Evolutionary conservation across 129 eudicot species (phyloP).

Genomic region (Flaveria trinervia): DNA sequence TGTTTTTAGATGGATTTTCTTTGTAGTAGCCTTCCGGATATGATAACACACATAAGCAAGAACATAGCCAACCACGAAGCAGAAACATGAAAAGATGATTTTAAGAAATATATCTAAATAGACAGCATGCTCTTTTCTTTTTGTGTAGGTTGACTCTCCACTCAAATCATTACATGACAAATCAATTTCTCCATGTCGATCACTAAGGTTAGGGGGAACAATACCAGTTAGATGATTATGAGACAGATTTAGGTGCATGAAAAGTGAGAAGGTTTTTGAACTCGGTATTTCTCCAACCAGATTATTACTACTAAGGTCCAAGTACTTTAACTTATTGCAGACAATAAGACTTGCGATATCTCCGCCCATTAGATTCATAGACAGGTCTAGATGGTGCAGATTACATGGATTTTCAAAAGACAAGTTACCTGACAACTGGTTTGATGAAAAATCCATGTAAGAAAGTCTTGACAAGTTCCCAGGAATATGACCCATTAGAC

Average conservation of each 20-base stretch:
- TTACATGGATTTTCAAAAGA: neutral
- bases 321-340: neutral
- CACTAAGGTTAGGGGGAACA: neutral
- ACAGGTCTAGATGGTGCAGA: neutral
- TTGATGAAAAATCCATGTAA: constrained; percentile 23
- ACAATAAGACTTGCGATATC: neutral
- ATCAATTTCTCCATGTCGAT: neutral
- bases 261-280: neutral
- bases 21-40: neutral
- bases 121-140: neutral
- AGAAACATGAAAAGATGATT: neutral
- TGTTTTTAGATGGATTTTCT: neutral
- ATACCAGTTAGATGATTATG: neutral
- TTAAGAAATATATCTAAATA: neutral
- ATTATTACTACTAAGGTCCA: constrained; percentile 23
- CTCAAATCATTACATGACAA: neutral
- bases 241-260: neutral
- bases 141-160: neutral
- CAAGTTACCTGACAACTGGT: constrained; percentile 13
- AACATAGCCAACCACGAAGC: constrained; percentile 5
- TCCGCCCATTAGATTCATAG: neutral
- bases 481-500: neutral
- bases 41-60: neutral
- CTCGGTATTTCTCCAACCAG: neutral
- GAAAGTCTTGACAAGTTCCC: neutral